These are phyloP conservation scores for Boletus rufocinnamomeus DNA, from an alignment of 768 basidiomycete genomes.

Conservation along the genomic window DNA sequence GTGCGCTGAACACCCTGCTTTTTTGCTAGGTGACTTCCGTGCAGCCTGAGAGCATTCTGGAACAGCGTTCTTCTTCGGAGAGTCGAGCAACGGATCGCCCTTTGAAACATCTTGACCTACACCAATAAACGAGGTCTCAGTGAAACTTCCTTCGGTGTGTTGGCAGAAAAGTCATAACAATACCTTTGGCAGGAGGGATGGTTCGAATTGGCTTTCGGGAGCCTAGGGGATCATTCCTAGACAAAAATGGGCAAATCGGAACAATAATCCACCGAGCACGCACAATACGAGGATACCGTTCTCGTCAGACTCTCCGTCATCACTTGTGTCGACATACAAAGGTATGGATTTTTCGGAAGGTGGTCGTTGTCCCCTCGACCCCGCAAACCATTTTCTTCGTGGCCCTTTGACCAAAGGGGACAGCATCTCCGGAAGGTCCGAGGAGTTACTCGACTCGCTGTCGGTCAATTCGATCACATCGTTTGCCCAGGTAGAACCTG, in stretches of 20 bases:
- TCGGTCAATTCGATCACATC: slow-evolving; percentile 36
- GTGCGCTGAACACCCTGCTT: slow-evolving; percentile 30
- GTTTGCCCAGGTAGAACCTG: not conserved
- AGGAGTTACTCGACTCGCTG: slow-evolving; percentile 26
- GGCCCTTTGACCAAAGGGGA: slow-evolving; percentile 25
- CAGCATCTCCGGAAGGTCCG: slow-evolving; percentile 26
- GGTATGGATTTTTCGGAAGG: slow-evolving; percentile 13
- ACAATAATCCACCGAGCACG: slow-evolving; percentile 18
- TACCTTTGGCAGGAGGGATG: slow-evolving; percentile 11
- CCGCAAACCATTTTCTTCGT: slow-evolving; percentile 2
- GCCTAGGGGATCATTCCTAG: slow-evolving; percentile 50
- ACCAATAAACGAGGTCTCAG: not conserved
- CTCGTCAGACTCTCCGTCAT: slow-evolving; percentile 37
- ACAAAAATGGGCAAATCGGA: slow-evolving; percentile 5
- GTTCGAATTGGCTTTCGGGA: slow-evolving; percentile 47
- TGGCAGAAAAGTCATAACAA: not conserved
- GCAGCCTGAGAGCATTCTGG: not conserved
- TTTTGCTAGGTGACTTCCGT: slow-evolving; percentile 25
- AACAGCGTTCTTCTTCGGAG: slow-evolving; percentile 11
- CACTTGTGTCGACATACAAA: slow-evolving; percentile 34
- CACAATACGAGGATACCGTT: slow-evolving; percentile 43
- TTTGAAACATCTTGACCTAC: slow-evolving; percentile 11
- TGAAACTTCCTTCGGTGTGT: not conserved
- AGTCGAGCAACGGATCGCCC: slow-evolving; percentile 9
- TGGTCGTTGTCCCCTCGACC: slow-evolving; percentile 10